phyloP scores from a whole-genome alignment of 495 filamentous ascomycete species.

The Parachaetomium inaequale region DNA sequence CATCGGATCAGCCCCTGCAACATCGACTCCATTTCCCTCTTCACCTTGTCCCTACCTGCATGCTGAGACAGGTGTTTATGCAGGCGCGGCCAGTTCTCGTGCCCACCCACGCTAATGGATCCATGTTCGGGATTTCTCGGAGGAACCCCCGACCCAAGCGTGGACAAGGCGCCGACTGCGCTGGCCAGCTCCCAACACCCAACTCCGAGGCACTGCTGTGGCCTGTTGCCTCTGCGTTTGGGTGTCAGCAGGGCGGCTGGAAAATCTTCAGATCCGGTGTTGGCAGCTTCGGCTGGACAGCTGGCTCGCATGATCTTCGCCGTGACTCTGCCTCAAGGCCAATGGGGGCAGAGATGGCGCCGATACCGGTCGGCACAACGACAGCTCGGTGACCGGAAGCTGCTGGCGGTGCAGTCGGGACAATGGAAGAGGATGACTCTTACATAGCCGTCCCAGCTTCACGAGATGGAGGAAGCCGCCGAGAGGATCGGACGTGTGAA shows the following conservation, averaged over 20 bases:
- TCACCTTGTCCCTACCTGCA: conserved; percentile 16
- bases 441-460: conserved; percentile 7
- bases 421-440: conserved; percentile 12
- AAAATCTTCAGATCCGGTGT: neutral
- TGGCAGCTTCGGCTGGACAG: neutral
- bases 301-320: conserved; percentile 8
- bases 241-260: no score
- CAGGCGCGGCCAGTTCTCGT: conserved; percentile 23
- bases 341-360: neutral
- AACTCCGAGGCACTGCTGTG: neutral
- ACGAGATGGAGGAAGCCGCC: neutral
- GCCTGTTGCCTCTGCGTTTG: neutral
- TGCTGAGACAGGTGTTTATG: conserved; percentile 6
- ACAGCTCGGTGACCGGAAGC: neutral
- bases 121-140: conserved; percentile 28
- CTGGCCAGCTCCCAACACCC: neutral
- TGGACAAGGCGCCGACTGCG: conserved; percentile 6
- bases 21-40: neutral
- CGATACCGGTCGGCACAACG: conserved; percentile 12
- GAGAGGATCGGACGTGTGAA: conserved; percentile 10
- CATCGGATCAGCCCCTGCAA: neutral
- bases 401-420: neutral
- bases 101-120: conserved; percentile 19
- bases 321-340: neutral
- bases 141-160: conserved; percentile 9